phyloP scores from a whole-genome alignment of 2,329 filamentous ascomycete species.

The Helicocarpus griseus region DNA sequence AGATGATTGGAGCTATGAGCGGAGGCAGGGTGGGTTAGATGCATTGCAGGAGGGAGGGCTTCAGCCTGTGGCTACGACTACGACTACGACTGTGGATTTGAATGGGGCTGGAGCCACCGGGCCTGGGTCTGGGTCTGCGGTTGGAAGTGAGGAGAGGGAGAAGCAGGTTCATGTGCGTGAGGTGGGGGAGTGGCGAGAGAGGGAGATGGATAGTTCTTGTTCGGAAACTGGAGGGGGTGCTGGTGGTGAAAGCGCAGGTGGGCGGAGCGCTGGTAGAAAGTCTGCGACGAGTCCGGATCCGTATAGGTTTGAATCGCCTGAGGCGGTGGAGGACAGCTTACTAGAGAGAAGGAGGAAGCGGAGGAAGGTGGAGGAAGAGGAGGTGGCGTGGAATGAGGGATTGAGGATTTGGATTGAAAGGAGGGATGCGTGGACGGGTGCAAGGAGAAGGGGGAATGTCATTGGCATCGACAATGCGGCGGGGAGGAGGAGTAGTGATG shows the following conservation, averaged over 20 bases:
- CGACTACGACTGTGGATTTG: too few relatives aligned
- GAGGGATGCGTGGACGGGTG: slow-evolving; percentile 78
- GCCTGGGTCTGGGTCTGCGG: too few relatives aligned
- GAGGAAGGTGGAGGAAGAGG: slow-evolving; percentile 50
- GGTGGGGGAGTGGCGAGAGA: slow-evolving; percentile 12
- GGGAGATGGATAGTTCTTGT: slow-evolving; percentile 12
- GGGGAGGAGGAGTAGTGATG: slow-evolving; percentile 5
- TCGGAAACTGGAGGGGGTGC: slow-evolving; percentile 8
- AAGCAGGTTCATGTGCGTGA: slow-evolving; percentile 2
- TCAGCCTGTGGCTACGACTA: too few relatives aligned
- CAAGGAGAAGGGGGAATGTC: slow-evolving; percentile 24
- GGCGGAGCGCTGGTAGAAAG: background rate
- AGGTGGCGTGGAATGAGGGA: slow-evolving; percentile 70
- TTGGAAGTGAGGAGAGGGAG: too few relatives aligned
- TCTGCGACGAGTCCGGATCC: slow-evolving; percentile 14
- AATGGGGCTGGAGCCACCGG: too few relatives aligned
- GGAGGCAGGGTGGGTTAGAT: too few relatives aligned
- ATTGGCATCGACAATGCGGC: background rate
- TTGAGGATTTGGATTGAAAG: slow-evolving; percentile 68
- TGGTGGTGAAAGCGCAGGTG: background rate
- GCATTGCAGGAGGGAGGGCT: too few relatives aligned
- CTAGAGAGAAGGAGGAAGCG: slow-evolving; percentile 46
- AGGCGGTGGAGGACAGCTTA: slow-evolving; percentile 30
- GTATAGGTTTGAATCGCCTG: slow-evolving; percentile 32
- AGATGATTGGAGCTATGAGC: slow-evolving; percentile 33